Evolutionary conservation across 345 rosid genomes (phyloP).

Genomic region (Bretschneidera sinensis): DNA sequence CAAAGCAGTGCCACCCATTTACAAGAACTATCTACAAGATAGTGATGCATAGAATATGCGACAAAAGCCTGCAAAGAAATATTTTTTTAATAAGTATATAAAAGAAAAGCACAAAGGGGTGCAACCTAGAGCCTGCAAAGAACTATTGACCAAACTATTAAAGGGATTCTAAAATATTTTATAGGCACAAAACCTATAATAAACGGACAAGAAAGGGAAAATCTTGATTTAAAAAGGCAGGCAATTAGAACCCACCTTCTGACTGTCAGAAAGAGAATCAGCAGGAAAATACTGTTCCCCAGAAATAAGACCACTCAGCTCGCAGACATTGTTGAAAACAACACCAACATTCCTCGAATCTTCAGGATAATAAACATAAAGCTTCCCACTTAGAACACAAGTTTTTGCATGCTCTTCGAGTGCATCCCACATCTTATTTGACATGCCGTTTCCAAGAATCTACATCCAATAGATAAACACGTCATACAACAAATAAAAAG

Average conservation of each 20-base stretch:
- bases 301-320: slow-evolving; percentile 77
- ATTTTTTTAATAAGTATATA: too few species aligned
- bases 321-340: slow-evolving; percentile 78
- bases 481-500: slow-evolving; percentile 22
- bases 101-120: too few species aligned
- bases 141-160: too few species aligned
- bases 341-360: slow-evolving; percentile 76
- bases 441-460: slow-evolving; percentile 99
- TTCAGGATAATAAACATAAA: slow-evolving; percentile 80
- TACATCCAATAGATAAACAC: slow-evolving; percentile 24
- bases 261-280: slow-evolving; percentile 77
- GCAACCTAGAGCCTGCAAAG: too few species aligned
- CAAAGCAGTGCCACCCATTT: too few species aligned
- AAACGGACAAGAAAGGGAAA: slow-evolving; percentile 12
- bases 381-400: slow-evolving; percentile 75
- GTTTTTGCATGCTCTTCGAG: slow-evolving; percentile 95
- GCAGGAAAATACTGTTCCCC: slow-evolving; percentile 82
- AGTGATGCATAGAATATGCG: too few species aligned
- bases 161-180: too few species aligned
- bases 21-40: too few species aligned
- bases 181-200: slow-evolving; percentile 3
- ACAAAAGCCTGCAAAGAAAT: too few species aligned
- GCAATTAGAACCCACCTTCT: slow-evolving; percentile 57
- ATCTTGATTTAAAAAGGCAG: too few species aligned
- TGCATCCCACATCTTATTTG: slow-evolving; percentile 99